Percentiles rank a stretch among this genome's conserved stretches.
Evolutionary conservation across 1,284 basidiomycete genomes (phyloP).

Genomic region (Austroboletus niveus): DNA sequence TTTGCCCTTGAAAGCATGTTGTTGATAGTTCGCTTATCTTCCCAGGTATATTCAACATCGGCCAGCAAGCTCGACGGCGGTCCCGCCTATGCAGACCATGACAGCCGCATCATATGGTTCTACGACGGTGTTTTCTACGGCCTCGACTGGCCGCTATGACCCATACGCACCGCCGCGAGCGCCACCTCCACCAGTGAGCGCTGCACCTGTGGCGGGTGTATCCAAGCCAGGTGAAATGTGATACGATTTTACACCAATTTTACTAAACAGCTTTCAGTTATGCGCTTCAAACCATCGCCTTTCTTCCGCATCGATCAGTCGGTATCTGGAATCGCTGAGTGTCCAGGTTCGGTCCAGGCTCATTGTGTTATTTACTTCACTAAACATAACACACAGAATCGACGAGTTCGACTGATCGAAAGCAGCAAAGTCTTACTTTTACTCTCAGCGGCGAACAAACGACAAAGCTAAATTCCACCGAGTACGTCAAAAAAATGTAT

Average conservation of each 20-base stretch:
- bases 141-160: slow-evolving; percentile 50
- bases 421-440: slow-evolving; percentile 60
- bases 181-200: slow-evolving; percentile 36
- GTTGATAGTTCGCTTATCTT: slow-evolving; percentile 15
- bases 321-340: slow-evolving; percentile 64
- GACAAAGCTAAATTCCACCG: slow-evolving; percentile 53
- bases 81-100: slow-evolving; percentile 27
- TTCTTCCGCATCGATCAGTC: slow-evolving; percentile 70
- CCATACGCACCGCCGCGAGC: slow-evolving; percentile 61
- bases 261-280: slow-evolving; percentile 40
- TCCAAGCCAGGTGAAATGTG: slow-evolving; percentile 30
- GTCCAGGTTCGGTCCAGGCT: slow-evolving; percentile 55
- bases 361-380: slow-evolving; percentile 1
- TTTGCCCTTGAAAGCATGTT: slow-evolving; percentile 4
- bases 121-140: slow-evolving; percentile 21
- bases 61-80: slow-evolving; percentile 19
- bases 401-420: slow-evolving; percentile 70
- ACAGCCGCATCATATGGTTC: slow-evolving; percentile 20
- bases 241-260: neutral
- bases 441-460: slow-evolving; percentile 62
- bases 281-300: slow-evolving; percentile 78
- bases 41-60: slow-evolving; percentile 29
- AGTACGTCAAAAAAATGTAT: slow-evolving; percentile 36
- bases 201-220: slow-evolving; percentile 31
- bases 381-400: slow-evolving; percentile 57